These are phyloP conservation scores for Coprinellus aureogranulatus DNA, from an alignment of 768 basidiomycete genomes.

Conservation along the genomic window DNA sequence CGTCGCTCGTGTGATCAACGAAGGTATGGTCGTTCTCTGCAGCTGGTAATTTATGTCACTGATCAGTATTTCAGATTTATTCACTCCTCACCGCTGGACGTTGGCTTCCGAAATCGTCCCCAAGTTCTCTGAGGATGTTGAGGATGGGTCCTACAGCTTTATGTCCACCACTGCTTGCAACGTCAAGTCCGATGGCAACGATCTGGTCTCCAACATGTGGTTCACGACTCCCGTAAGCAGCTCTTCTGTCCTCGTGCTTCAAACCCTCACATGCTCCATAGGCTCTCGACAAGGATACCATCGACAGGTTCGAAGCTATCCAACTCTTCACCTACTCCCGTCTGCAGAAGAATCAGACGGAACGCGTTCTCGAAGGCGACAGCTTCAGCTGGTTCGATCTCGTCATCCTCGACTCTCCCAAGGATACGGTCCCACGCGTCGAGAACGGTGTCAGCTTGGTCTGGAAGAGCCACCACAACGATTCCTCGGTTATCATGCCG, in stretches of 20 bases:
- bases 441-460: constrained; percentile 9
- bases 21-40: not conserved
- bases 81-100: constrained; percentile 7
- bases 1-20: not conserved
- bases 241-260: too few species aligned
- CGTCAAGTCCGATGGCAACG: not conserved
- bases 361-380: not conserved
- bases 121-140: not conserved
- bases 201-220: constrained; percentile 3
- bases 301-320: constrained; percentile 21
- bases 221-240: constrained; percentile 1
- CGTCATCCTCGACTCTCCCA: constrained; percentile 7
- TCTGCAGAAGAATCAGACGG: constrained; percentile 13
- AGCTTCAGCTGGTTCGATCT: constrained; percentile 12
- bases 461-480: constrained; percentile 8
- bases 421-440: not conserved
- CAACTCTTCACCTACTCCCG: constrained; percentile 26
- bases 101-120: constrained; percentile 3
- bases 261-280: too few species aligned
- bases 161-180: not conserved
- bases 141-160: constrained; percentile 7
- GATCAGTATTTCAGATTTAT: not conserved
- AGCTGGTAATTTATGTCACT: not conserved
- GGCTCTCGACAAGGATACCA: constrained; percentile 21
- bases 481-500: not conserved